Percentiles rank a stretch among this genome's conserved stretches.
phyloP scores from a whole-genome alignment of 169 alveolate genomes.

The Eimeria falciformis region DNA sequence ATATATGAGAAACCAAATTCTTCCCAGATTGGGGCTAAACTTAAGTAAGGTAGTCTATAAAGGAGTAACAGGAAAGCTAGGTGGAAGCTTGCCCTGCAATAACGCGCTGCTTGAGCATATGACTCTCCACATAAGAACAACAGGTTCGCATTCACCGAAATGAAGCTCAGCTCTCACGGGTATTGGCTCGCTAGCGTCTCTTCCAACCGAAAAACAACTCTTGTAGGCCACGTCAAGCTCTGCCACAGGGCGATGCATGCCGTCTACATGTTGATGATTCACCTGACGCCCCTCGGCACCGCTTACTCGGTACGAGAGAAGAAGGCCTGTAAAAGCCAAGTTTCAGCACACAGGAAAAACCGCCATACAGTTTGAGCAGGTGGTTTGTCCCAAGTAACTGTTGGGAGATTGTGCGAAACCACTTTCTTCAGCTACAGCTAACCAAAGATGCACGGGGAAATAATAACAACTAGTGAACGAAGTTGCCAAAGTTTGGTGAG shows the following conservation, averaged over 20 bases:
- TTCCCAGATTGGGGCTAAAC: too few relatives aligned
- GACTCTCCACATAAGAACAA: constrained; percentile 66
- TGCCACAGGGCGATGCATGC: constrained; percentile 75
- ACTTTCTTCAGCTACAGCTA: too few relatives aligned
- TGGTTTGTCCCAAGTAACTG: too few relatives aligned
- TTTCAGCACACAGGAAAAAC: not conserved
- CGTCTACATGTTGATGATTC: constrained; percentile 69
- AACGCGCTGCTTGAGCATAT: constrained; percentile 45
- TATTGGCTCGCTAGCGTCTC: constrained; percentile 38
- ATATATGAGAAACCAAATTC: too few relatives aligned
- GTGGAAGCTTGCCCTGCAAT: constrained; percentile 23
- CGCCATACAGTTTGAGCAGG: not conserved
- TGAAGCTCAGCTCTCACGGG: constrained; percentile 59
- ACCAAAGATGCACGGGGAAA: too few relatives aligned
- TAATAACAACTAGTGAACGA: too few relatives aligned
- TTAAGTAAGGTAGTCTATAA: too few relatives aligned
- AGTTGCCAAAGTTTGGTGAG: too few relatives aligned
- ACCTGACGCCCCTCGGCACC: constrained; percentile 71
- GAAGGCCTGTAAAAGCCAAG: constrained; percentile 40
- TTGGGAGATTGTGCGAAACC: too few relatives aligned
- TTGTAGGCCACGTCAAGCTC: constrained; percentile 67
- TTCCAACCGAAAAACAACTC: constrained; percentile 59
- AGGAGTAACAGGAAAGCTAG: too few relatives aligned
- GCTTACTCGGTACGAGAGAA: constrained; percentile 71
- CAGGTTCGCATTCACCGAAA: constrained; percentile 54